Conservation (phyloP, 805 yeast genomes). For the Yamadazyma philogaea region DNA sequence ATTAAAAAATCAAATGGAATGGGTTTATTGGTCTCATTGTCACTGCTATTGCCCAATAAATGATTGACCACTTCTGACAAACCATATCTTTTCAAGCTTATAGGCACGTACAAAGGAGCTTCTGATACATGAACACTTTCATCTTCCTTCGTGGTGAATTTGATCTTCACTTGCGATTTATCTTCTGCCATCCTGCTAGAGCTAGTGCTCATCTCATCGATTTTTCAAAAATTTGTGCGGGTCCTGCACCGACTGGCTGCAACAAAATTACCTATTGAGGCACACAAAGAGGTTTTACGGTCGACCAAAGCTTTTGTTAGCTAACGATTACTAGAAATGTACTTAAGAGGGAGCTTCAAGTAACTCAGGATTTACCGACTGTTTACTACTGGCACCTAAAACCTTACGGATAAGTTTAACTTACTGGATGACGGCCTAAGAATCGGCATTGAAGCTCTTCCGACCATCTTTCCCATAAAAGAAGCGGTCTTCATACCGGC, state of each 20-base stretch:
- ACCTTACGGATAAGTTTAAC: slow-evolving; percentile 18
- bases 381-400: too few relatives aligned
- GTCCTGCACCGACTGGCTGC: slow-evolving; percentile 2
- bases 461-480: slow-evolving; percentile 20
- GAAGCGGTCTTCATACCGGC: slow-evolving; percentile 20
- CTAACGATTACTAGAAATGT: too few relatives aligned
- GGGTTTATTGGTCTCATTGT: slow-evolving; percentile 47
- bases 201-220: slow-evolving; percentile 4
- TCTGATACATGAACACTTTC: slow-evolving; percentile 66
- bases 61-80: slow-evolving; percentile 94
- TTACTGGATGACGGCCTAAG: slow-evolving; percentile 13
- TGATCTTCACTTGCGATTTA: slow-evolving; percentile 70
- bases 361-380: too few relatives aligned
- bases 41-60: slow-evolving; percentile 46
- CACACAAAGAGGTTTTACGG: not conserved
- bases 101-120: slow-evolving; percentile 85
- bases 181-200: slow-evolving; percentile 11
- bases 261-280: not conserved
- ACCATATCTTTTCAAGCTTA: slow-evolving; percentile 81
- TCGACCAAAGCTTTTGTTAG: too few relatives aligned
- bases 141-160: slow-evolving; percentile 84
- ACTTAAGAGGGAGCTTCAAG: too few relatives aligned
- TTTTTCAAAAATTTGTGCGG: slow-evolving; percentile 5
- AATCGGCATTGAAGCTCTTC: slow-evolving; percentile 20
- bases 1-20: slow-evolving; percentile 92